These are phyloP conservation scores for Hirsutella rhossiliensis DNA, from an alignment of 2,329 filamentous ascomycete genomes.

Conservation along the genomic window DNA sequence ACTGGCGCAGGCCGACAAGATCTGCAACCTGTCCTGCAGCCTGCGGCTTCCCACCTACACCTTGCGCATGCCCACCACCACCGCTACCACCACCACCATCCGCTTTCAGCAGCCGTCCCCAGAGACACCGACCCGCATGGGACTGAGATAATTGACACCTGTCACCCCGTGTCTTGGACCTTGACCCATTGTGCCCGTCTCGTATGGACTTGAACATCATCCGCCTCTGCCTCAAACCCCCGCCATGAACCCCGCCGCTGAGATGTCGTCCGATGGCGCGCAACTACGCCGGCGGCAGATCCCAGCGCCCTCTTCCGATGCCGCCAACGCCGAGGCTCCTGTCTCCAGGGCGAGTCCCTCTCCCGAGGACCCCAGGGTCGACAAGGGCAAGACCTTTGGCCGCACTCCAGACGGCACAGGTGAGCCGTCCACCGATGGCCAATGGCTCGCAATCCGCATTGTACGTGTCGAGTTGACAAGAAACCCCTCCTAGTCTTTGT, in stretches of 20 bases:
- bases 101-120: too few relatives aligned
- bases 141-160: too few relatives aligned
- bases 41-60: too few relatives aligned
- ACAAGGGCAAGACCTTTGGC: conserved; percentile 64
- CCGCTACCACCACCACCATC: too few relatives aligned
- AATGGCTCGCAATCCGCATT: neutral
- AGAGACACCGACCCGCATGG: too few relatives aligned
- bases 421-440: conserved; percentile 34
- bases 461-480: neutral
- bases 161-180: too few relatives aligned
- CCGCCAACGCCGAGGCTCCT: neutral
- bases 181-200: neutral
- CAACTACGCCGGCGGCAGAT: neutral
- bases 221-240: neutral
- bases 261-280: conserved; percentile 6
- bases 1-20: too few relatives aligned
- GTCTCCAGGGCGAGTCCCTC: too few relatives aligned
- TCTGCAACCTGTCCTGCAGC: too few relatives aligned
- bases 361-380: neutral
- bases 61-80: too few relatives aligned
- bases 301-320: neutral
- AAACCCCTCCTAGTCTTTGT: conserved; percentile 59
- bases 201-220: too few relatives aligned
- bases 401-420: conserved; percentile 83
- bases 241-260: conserved; percentile 18